These are phyloP conservation scores for Plasmodium sp. DNA, from an alignment of 169 alveolate genomes.

Conservation along the genomic window DNA sequence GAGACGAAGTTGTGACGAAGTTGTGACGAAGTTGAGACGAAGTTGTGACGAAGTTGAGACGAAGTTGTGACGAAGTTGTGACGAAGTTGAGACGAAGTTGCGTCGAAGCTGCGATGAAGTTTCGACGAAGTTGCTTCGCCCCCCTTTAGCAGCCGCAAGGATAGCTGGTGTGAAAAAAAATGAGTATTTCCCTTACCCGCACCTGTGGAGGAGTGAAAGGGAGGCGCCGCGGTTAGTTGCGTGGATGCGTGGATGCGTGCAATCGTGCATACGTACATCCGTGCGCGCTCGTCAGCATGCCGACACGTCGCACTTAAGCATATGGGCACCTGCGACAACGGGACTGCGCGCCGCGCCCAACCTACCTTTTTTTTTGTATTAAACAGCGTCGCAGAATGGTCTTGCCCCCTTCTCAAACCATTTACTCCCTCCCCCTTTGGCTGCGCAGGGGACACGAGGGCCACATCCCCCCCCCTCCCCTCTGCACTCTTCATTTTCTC, in stretches of 20 bases:
- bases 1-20: too few species aligned
- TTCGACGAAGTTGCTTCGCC: neutral
- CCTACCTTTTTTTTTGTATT: conserved; percentile 34
- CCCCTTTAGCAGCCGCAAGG: conserved; percentile 12
- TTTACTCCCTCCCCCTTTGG: neutral
- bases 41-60: neutral
- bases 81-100: neutral
- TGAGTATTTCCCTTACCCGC: conserved; percentile 16
- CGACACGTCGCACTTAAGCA: neutral
- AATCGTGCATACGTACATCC: too few species aligned
- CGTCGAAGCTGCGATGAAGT: neutral
- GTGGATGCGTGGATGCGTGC: neutral
- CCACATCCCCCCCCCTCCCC: neutral
- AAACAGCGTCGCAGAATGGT: neutral
- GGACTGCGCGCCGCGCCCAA: neutral
- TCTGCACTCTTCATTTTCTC: conserved; percentile 11
- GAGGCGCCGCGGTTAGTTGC: neutral
- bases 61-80: neutral
- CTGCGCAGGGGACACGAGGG: neutral
- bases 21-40: too few species aligned
- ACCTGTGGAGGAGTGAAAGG: conserved; percentile 8
- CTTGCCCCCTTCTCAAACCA: neutral
- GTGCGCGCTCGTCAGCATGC: neutral
- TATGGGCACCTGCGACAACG: neutral
- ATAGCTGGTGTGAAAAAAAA: conserved; percentile 43